phyloP scores from a whole-genome alignment of 2,329 filamentous ascomycete genomes.

The Apiospora rasikravindrae region DNA sequence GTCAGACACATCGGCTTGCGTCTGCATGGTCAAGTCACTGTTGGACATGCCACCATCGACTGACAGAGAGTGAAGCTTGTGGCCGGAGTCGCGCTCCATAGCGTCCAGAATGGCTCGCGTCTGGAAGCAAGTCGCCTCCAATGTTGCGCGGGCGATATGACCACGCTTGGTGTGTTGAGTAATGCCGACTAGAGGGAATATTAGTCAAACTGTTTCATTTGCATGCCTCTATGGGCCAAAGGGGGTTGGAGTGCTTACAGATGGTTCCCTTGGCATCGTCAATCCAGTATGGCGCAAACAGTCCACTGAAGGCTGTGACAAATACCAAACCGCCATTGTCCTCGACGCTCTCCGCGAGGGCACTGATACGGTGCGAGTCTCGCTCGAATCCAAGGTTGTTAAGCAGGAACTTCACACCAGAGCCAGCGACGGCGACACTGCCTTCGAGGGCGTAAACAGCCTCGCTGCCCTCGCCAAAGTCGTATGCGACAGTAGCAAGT shows the following conservation, averaged over 20 bases:
- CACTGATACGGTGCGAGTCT: constrained; percentile 54
- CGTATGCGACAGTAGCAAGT: constrained; percentile 85
- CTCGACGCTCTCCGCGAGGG: constrained; percentile 56
- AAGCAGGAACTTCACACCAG: constrained; percentile 76
- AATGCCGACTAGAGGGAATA: constrained; percentile 65
- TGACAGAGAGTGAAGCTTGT: constrained; percentile 74
- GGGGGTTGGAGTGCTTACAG: constrained; percentile 53
- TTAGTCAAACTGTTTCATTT: constrained; percentile 27
- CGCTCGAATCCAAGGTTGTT: constrained; percentile 68
- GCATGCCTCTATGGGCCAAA: neutral
- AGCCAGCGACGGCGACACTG: constrained; percentile 81
- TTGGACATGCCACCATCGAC: constrained; percentile 92
- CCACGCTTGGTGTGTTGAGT: constrained; percentile 85
- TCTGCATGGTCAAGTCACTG: constrained; percentile 89
- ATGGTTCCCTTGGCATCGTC: constrained; percentile 90
- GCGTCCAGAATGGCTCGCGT: constrained; percentile 90
- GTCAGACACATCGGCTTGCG: constrained; percentile 82
- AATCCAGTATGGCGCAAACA: constrained; percentile 95
- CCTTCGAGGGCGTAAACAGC: constrained; percentile 84
- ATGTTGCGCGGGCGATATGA: constrained; percentile 86
- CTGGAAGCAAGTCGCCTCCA: constrained; percentile 92
- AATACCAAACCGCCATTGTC: constrained; percentile 87
- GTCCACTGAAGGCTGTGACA: constrained; percentile 87
- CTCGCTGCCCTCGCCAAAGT: constrained; percentile 66
- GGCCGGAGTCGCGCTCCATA: constrained; percentile 85